Evolutionary conservation across 73 alveolate genomes (phyloP).

Genomic region (Symbiodinium pilosum): DNA sequence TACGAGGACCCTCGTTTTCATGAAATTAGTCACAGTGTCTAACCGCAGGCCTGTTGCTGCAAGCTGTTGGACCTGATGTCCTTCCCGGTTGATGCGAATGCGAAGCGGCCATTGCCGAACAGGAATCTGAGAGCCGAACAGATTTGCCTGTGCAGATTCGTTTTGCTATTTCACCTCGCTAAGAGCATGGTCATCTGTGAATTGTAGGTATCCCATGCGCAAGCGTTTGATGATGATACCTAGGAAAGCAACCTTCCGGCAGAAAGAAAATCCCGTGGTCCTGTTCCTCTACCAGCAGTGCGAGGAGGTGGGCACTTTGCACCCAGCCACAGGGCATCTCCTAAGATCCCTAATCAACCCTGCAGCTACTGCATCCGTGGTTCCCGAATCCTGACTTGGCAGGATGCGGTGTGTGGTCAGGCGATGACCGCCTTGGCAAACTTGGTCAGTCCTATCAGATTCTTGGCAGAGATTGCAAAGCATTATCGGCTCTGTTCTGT

Average conservation of each 20-base stretch:
- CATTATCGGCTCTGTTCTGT: too few relatives aligned
- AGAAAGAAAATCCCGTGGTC: slow-evolving; percentile 84
- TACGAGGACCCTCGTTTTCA: too few relatives aligned
- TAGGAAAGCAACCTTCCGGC: slow-evolving; percentile 85
- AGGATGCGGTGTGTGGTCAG: slow-evolving; percentile 53
- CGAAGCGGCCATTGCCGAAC: slow-evolving; percentile 86
- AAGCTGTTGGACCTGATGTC: slow-evolving; percentile 82
- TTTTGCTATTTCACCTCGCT: not conserved
- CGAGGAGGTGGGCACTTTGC: too few relatives aligned
- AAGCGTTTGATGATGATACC: too few relatives aligned
- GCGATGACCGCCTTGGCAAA: slow-evolving; percentile 83
- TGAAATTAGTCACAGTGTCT: too few relatives aligned
- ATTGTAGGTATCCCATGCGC: too few relatives aligned
- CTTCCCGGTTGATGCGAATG: slow-evolving; percentile 83
- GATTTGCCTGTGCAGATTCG: too few relatives aligned
- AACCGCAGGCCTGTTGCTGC: slow-evolving; percentile 54
- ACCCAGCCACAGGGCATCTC: too few relatives aligned
- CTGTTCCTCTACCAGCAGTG: slow-evolving; percentile 92
- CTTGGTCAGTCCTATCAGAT: slow-evolving; percentile 79
- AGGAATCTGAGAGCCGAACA: slow-evolving; percentile 36
- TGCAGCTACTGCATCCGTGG: too few relatives aligned
- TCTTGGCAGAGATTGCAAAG: not conserved
- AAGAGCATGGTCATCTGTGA: not conserved
- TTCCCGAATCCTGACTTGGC: not conserved
- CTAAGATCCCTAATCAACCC: too few relatives aligned